Evolutionary conservation across 1,284 basidiomycete genomes (phyloP).

Genomic region (Tilletia setariae): DNA sequence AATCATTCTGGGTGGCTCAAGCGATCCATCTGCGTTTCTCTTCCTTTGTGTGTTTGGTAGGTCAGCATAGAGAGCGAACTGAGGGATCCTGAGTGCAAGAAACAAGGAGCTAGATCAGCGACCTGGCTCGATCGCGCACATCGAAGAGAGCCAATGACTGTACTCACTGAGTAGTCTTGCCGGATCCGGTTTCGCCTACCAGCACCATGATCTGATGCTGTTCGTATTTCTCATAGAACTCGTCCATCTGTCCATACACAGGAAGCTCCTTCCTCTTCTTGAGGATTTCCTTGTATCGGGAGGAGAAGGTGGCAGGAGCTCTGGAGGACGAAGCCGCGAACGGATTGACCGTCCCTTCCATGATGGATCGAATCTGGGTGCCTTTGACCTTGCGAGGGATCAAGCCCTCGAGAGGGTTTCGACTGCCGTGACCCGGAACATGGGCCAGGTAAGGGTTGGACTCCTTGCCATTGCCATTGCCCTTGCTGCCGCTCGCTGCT

Average conservation of each 20-base stretch:
- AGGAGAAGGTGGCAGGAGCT: conserved; percentile 63
- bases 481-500: background rate
- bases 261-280: conserved; percentile 81
- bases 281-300: conserved; percentile 81
- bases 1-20: conserved; percentile 75
- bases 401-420: conserved; percentile 70
- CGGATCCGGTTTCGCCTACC: conserved; percentile 96
- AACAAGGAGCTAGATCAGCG: background rate
- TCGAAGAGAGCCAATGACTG: background rate
- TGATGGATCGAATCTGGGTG: conserved; percentile 68
- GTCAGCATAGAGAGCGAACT: conserved; percentile 91
- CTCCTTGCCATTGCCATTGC: conserved; percentile 5
- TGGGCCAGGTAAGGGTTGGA: conserved; percentile 45
- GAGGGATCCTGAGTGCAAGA: conserved; percentile 66
- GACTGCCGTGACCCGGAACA: background rate
- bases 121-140: too few relatives aligned
- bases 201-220: conserved; percentile 87
- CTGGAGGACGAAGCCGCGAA: conserved; percentile 63
- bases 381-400: conserved; percentile 73
- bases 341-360: conserved; percentile 81
- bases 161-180: conserved; percentile 91
- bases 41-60: conserved; percentile 66
- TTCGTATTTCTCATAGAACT: conserved; percentile 82
- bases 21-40: conserved; percentile 38
- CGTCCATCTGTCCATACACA: conserved; percentile 87